A percentile compares a stretch with the other conserved stretches of the same genome.
Evolutionary conservation across 2,329 filamentous ascomycete species (phyloP).

Genomic region (Hypoxylon rubiginosum): DNA sequence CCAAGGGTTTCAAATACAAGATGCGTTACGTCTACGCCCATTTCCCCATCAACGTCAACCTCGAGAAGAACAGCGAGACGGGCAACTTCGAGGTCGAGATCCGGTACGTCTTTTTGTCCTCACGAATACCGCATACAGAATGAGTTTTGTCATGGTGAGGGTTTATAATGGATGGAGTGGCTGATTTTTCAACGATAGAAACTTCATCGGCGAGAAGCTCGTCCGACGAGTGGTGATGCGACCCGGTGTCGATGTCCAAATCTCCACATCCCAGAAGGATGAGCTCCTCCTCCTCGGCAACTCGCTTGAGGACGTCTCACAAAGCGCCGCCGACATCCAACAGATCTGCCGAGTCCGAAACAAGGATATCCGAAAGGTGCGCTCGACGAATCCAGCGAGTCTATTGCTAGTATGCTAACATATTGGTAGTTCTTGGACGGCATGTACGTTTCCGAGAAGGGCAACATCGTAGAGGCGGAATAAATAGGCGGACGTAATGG

Average conservation of each 20-base stretch:
- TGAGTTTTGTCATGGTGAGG: not conserved
- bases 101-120: constrained; percentile 71
- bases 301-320: constrained; percentile 96
- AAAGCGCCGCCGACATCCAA: constrained; percentile 99
- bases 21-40: constrained; percentile 99
- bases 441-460: constrained; percentile 99
- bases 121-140: not conserved
- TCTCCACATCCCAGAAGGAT: constrained; percentile 95
- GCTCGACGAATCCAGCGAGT: constrained; percentile 41
- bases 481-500: constrained; percentile 60
- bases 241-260: constrained; percentile 88
- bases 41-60: constrained; percentile 99
- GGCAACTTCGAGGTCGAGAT: constrained; percentile 94
- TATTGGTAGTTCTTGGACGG: constrained; percentile 91
- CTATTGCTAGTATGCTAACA: constrained; percentile 41
- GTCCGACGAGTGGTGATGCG: constrained; percentile 93
- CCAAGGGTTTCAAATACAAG: constrained; percentile 99
- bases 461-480: constrained; percentile 86
- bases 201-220: constrained; percentile 99
- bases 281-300: constrained; percentile 94
- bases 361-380: constrained; percentile 99
- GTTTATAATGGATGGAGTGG: constrained; percentile 31
- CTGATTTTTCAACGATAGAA: constrained; percentile 67
- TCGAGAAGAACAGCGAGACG: constrained; percentile 95
- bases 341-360: constrained; percentile 99